Conservation (phyloP, 2,329 filamentous ascomycete genomes). For the Fusarium coffeatum region DNA sequence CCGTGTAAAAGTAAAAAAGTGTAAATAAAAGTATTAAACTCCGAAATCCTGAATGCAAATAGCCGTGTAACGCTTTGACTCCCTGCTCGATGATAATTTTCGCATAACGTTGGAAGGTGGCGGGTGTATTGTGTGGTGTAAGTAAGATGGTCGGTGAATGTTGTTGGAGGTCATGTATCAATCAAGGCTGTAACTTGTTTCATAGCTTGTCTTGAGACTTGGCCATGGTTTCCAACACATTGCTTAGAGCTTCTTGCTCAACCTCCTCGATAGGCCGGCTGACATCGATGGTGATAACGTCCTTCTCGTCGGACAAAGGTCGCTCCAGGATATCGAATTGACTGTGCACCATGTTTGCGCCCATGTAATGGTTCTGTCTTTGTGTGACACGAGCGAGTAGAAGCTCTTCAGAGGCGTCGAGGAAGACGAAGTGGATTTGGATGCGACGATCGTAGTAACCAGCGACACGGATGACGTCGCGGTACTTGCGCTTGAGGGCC, state of each 20-base stretch:
- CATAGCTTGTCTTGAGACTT: conserved; percentile 40
- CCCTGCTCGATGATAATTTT: conserved; percentile 41
- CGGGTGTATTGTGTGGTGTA: background rate
- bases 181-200: background rate
- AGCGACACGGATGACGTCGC: conserved; percentile 87
- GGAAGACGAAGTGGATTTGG: conserved; percentile 92
- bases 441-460: conserved; percentile 79
- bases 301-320: conserved; percentile 75
- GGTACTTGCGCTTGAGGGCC: conserved; percentile 95
- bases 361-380: conserved; percentile 93
- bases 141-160: background rate
- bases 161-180: background rate
- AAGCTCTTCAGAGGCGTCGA: conserved; percentile 80
- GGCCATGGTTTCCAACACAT: conserved; percentile 65
- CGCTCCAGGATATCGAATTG: conserved; percentile 91
- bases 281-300: conserved; percentile 79
- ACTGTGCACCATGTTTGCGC: conserved; percentile 92
- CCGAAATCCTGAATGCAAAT: conserved; percentile 31
- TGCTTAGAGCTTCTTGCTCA: conserved; percentile 67
- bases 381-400: conserved; percentile 79
- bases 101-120: conserved; percentile 13
- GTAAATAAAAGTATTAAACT: conserved; percentile 28
- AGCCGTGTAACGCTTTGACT: conserved; percentile 44
- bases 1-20: conserved; percentile 19
- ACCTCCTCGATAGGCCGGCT: conserved; percentile 69